Evolutionary conservation across 345 rosid species (phyloP), one percentile per base, ranked within the genome.

Genomic region (Aquilaria malaccensis): DNA sequence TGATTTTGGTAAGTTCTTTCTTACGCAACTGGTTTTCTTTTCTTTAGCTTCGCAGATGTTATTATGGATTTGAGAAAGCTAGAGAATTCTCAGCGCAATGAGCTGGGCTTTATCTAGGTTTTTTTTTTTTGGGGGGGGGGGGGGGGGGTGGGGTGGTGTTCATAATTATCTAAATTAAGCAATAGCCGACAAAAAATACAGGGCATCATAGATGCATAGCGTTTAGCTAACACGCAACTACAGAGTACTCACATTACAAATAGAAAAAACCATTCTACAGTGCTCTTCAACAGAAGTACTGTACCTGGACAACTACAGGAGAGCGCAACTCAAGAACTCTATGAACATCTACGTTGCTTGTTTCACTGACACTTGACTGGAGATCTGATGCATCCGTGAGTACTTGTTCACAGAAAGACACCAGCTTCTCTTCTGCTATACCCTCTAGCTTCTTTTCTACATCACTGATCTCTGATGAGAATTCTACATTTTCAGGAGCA

Each of bases 251-350:
- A 37, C 43, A 37, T 9, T 9, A 37, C 5, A 37, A 9, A 37
- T 37, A 3, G 1, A 37, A 4, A 37, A 37, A 37, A 37, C 43
- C 43, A 37, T 37, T 37, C 43, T 37, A 56, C 2, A 65, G 29
- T 47, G 43, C 33, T 37, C 43, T 37, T 37, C 43, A 37, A 37
- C 15, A 55, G 43, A 7, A 12, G 33, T 14, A 13, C 2, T 11
- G 33, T 80, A 91, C 97, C 97, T 84, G 82, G 43, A 91, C 89
- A 79, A 91, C 85, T 58, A 91, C 71, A 0, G 96, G 97, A 32
- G 97, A 84, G n/a, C 97, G 89, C 47, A 91, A 77, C 76, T 91
- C 96, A 52, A 87, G 70, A 67, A 85, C 91, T 41, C 83, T 84
- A 67, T 91, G 96, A 60, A 87, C 69, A 74, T 88, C 87, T 96